Evolutionary conservation across 164 flowering plant genomes (phyloP), one percentile per base, ranked within the genome.

Genomic region (Magnolia changhungtana): DNA sequence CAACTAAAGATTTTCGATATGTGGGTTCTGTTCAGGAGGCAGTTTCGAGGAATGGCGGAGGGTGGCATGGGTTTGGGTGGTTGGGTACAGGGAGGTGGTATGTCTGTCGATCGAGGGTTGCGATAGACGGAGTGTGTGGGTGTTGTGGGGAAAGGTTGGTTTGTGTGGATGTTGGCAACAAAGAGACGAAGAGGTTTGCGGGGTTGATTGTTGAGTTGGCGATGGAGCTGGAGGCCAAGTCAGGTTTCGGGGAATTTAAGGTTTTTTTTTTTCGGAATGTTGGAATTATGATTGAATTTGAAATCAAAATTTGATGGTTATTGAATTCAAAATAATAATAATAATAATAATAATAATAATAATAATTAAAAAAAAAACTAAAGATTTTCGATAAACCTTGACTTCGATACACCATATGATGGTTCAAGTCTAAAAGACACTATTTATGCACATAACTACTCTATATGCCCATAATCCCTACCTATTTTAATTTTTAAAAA

Each of bases 21-120:
- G 29, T 27, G 29, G 29, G 29, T 27, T 27, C 2, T 77, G 80
- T 90, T 63, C 85, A 81, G 80, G 90, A 88, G 16, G 87, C 76
- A n/a, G 67, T 84, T 69, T 74, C 71, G 79, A 86, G 72, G 82
- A 93, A 92, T 83, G 98, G 98, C 7, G 96, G 98, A 74, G 98
- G 98, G 51, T 93, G 93, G 92, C 98, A 95, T 85, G 98, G 97
- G 50, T 76, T 83, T 50, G 98, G 98, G 55, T 95, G 97, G 98
- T 74, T 88, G 78, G 98, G 98, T 71, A 78, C 81, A 72, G 98
- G 97, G 24, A 75, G 79, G 23, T 93, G 97, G 98, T 80, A 67
- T 18, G 88, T 89, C 37, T 67, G 73, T 67, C 88, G 83, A 80
- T 72, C 86, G 1, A 81, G 49, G 61, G 83, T 92, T 66, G 79